Conservation (phyloP, 1,284 basidiomycete genomes). For the Apiotrichum laibachii region DNA sequence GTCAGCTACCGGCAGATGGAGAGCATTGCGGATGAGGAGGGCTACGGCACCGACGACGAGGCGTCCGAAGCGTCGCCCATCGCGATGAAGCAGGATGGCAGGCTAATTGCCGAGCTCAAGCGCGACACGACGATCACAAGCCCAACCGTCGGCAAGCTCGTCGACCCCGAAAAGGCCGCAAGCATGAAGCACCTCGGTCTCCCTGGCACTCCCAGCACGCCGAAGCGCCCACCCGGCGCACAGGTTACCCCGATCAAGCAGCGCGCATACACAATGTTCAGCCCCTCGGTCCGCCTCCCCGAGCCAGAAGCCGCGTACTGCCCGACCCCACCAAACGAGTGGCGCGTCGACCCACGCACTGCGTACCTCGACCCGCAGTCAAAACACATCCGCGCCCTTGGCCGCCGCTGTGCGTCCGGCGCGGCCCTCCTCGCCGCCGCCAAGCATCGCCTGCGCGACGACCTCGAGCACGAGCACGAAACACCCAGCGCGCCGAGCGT, state of each 20-base stretch:
- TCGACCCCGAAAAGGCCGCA: too few relatives aligned
- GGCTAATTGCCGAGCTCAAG: neutral
- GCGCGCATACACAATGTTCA: too few relatives aligned
- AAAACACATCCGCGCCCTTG: neutral
- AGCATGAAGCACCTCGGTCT: too few relatives aligned
- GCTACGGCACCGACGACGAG: neutral
- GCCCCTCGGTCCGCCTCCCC: neutral
- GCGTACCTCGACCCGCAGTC: neutral
- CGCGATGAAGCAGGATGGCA: neutral
- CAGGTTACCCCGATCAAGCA: too few relatives aligned
- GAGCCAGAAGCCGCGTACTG: neutral
- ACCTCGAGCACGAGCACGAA: neutral
- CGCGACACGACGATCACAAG: too few relatives aligned
- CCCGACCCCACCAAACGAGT: neutral
- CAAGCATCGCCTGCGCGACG: neutral
- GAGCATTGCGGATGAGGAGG: constrained; percentile 9
- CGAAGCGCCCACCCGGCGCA: too few relatives aligned
- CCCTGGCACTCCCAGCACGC: too few relatives aligned
- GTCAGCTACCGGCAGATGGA: constrained; percentile 12
- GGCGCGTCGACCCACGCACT: neutral
- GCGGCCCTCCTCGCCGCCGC: neutral
- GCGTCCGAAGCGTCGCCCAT: neutral
- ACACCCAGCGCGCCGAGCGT: neutral
- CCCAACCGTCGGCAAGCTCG: too few relatives aligned
- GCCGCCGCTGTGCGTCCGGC: constrained; percentile 3